These are phyloP conservation scores for Desmodesmus armatus DNA, from an alignment of 139 green algal genomes.

Conservation along the genomic window DNA sequence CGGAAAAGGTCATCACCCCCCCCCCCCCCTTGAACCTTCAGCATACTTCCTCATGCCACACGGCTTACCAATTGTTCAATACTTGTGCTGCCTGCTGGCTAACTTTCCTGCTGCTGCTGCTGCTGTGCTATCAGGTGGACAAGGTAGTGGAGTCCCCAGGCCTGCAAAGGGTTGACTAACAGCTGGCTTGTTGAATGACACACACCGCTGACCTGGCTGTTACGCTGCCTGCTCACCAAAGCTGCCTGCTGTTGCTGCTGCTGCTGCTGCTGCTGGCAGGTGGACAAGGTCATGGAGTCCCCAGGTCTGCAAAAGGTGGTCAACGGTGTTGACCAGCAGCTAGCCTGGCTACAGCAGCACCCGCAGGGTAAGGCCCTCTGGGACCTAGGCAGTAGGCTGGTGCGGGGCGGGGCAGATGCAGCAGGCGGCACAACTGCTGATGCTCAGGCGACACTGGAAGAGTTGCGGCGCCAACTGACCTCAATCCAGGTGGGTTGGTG, in stretches of 20 bases:
- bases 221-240: too few species aligned
- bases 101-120: background rate
- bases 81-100: too few species aligned
- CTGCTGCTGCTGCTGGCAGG: constrained; percentile 6
- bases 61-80: too few species aligned
- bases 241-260: background rate
- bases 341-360: constrained; percentile 35
- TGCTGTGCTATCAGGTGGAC: constrained; percentile 2
- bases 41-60: too few species aligned
- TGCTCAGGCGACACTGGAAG: background rate
- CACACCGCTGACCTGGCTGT: too few species aligned
- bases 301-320: background rate
- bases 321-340: background rate
- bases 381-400: background rate
- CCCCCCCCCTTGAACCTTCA: too few species aligned
- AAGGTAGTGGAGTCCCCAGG: background rate
- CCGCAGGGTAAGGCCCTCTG: background rate
- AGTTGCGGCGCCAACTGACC: background rate
- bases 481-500: background rate
- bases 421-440: background rate
- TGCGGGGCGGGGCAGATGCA: background rate
- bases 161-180: background rate
- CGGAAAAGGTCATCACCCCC: too few species aligned
- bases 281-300: constrained; percentile 9
- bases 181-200: constrained; percentile 16